Conservation (phyloP, 208 protist genomes). For the Acanthamoeba lenticulata region DNA sequence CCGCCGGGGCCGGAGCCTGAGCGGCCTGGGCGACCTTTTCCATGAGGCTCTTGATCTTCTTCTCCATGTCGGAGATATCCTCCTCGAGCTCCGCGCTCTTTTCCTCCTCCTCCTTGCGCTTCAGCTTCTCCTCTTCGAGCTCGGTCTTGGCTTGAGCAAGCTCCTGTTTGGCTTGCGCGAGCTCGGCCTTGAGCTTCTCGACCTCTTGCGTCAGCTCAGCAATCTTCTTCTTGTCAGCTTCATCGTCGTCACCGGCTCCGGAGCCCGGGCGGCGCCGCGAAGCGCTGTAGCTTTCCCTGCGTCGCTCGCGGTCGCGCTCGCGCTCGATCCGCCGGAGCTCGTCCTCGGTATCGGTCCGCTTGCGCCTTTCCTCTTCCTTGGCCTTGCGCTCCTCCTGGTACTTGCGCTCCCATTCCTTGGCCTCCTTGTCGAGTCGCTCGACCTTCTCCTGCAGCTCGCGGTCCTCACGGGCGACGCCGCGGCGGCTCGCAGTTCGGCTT, state of each 20-base stretch:
- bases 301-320: background rate
- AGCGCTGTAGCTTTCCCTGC: background rate
- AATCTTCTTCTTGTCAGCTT: background rate
- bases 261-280: background rate
- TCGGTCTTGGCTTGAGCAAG: background rate
- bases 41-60: constrained; percentile 52
- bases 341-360: background rate
- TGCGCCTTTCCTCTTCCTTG: constrained; percentile 28
- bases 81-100: constrained; percentile 41
- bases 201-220: constrained; percentile 19
- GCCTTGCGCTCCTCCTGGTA: constrained; percentile 29
- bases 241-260: background rate
- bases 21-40: constrained; percentile 12
- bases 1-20: background rate
- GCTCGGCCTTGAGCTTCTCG: constrained; percentile 11
- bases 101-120: constrained; percentile 23
- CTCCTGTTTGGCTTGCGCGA: background rate
- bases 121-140: background rate
- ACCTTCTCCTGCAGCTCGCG: constrained; percentile 34
- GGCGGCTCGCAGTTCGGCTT: background rate
- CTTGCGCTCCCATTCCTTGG: constrained; percentile 34
- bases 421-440: constrained; percentile 13
- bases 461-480: background rate
- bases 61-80: constrained; percentile 1
- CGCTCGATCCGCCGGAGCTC: background rate